Base-by-base conservation (phyloP, 2,329 filamentous ascomycete genomes). In the Teratosphaeria zuluensis region DNA sequence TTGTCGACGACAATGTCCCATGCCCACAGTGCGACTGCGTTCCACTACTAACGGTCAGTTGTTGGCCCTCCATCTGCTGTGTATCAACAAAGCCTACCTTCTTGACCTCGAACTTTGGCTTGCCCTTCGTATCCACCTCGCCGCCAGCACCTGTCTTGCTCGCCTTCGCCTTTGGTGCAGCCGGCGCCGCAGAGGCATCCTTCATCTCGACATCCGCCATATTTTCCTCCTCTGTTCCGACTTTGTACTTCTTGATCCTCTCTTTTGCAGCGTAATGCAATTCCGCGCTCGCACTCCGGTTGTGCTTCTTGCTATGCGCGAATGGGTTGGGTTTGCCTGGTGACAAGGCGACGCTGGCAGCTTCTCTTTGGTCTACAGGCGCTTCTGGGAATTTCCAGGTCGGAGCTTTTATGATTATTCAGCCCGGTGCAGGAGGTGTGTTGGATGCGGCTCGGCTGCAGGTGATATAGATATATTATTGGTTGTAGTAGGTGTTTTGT, bases 1-100 rank as follows among this genome's bases (percentile, higher is more conserved):
- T 99, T 99, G 77, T 99, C 94, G 62, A 99, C 94, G 33, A 97
- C 92, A 60, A 99, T 99, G 73, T 99, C 94, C 94, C 94, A 99
- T 0, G 94, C 94, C 94, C 94, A 99, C 1, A 99, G 82, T 48
- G 94, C 92, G 56, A 99, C 94, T 0, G 94, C 94, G 69, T 97
- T 97, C 94, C 94, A 99, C 92, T 96, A n/a, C 35, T 2, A n/a
- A 12, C 8, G 14, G 11, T 46, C 19, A 56, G 56, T 51, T 38
- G 2, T 11, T 28, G 7, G 4, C 21, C 46, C 21, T n/a, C 51
- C 5, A 12, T 12, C 7, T 24, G 14, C 11, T 14, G 14, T 16
- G 28, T 30, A 48, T 9, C 1, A 6, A 4, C n/a, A 3, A 16
- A 21, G 56, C 74, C 62, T 75, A 95, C 94, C 88, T 99, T 99